Evolutionary conservation across 345 rosid species (phyloP).

Genomic region (Gossypium sturtianum): DNA sequence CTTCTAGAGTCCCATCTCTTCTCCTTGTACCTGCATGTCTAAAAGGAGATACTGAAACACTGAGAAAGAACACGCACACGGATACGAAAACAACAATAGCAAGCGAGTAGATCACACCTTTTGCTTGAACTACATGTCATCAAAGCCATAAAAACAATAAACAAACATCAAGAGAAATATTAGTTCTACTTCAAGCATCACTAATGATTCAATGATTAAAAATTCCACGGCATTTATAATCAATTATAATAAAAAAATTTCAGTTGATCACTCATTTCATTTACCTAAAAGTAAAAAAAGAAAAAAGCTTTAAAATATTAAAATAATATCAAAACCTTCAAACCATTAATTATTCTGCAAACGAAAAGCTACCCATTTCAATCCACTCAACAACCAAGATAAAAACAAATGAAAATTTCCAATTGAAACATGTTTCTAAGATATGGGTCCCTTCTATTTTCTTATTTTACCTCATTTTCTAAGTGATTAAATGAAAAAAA

Average conservation of each 20-base stretch:
- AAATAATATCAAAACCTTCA: neutral
- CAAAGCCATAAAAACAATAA: neutral
- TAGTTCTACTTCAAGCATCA: neutral
- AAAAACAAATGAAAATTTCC: neutral
- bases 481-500: neutral
- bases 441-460: neutral
- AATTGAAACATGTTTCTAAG: neutral
- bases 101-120: neutral
- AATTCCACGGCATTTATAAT: neutral
- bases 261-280: neutral
- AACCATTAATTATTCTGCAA: neutral
- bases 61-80: neutral
- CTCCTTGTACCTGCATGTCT: constrained; percentile 49
- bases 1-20: constrained; percentile 61
- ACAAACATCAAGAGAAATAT: neutral
- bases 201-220: no score
- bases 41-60: constrained; percentile 12
- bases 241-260: neutral
- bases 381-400: neutral
- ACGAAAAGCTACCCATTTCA: neutral
- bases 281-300: neutral
- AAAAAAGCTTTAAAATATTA: neutral
- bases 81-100: neutral
- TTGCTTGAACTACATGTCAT: neutral
- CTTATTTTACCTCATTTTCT: neutral